Base-by-base conservation (phyloP, 495 filamentous ascomycete genomes). In the Xylaria castorea region DNA sequence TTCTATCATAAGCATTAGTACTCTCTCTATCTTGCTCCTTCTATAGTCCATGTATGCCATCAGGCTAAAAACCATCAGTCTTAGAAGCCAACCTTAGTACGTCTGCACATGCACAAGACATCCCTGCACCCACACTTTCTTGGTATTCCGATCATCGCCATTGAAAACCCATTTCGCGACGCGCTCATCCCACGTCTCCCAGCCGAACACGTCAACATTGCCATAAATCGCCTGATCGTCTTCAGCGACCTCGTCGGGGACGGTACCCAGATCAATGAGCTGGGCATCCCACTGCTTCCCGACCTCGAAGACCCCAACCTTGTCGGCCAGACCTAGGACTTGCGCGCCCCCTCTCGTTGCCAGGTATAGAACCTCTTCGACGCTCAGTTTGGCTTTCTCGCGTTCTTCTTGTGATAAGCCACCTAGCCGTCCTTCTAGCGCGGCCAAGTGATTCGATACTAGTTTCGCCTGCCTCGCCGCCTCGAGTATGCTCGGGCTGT, bases 281-380 rank as follows among this genome's bases (percentile, higher is more conserved):
- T 96, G 91, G 75, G 92, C 93, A 87, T 97, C 94, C 89, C 91
- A 97, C 75, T 92, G 87, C 92, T 89, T 95, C n/a, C 94, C 94
- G 1, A 91, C 87, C 73, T 91, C 92, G 81, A 97, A 97, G 9
- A 81, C 88, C 5, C 94, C 94, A 27, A 97, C 86, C 73, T 84
- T 88, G 8, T 84, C 85, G 30, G 84, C 86, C 65, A 97, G 81
- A 38, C 93, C 92, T 0, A 97, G 85, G 62, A 94, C 92, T 63
- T 88, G 82, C 0, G 95, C 94, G 0, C 94, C 95, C 12, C 94
- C 94, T 25, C 85, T 81, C 22, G 95, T 97, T 0, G 92, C 94
- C 0, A 98, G 85, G 75, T 92, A 97, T 63, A 99, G 77, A n/a
- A 87, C 93, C 79, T 99, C 95, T 70, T 93, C 91, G n/a, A 96